Evolutionary conservation across 768 basidiomycete species (phyloP), one percentile per base, ranked within the genome.

Genomic region (Suillus lakei): DNA sequence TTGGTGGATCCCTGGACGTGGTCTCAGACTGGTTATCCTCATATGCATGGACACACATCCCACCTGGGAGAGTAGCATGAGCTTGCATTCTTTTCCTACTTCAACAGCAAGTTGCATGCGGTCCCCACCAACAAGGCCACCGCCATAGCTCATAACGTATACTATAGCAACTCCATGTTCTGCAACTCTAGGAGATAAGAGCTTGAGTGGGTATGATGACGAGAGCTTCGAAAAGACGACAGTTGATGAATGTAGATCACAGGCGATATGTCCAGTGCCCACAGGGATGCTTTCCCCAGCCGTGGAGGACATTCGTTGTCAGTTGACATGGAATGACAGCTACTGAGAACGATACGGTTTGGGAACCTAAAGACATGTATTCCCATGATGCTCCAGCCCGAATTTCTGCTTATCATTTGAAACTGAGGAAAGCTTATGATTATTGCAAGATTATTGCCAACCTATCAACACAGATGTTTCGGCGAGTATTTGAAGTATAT

Each of bases 81-180:
- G 84, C 13, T 77, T 83, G 34, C 86, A 84, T 18, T 80, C 83
- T 36, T 78, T 73, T 48, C 84, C 84, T 15, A 96, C 85, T 43
- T 87, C 77, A 28, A 91, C 86, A n/a, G 77, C 70, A 15, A 98
- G 74, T 51, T 83, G 76, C 60, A 98, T 80, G 32, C 81, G 77
- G 79, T 99, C 96, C 0, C 95, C 95, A 6, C 90, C 88, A 43
- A 99, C 92, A 12, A 99, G 83, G 3, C 96, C 96, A 13, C 96
- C 96, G 0, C 96, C 96, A 70, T 98, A 99, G 41, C 88, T 89
- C 64, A 98, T 75, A 21, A 93, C 81, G 70, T 98, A 98, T 21
- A 88, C 88, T 59, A 92, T 78, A 12, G 86, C 91, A 38, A 93
- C 82, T 5, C 80, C 76, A 36, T 81, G 77, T 44, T 79, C 78